Base-by-base conservation (phyloP, 23 red algal species). In the Gracilaria gracilis region DNA sequence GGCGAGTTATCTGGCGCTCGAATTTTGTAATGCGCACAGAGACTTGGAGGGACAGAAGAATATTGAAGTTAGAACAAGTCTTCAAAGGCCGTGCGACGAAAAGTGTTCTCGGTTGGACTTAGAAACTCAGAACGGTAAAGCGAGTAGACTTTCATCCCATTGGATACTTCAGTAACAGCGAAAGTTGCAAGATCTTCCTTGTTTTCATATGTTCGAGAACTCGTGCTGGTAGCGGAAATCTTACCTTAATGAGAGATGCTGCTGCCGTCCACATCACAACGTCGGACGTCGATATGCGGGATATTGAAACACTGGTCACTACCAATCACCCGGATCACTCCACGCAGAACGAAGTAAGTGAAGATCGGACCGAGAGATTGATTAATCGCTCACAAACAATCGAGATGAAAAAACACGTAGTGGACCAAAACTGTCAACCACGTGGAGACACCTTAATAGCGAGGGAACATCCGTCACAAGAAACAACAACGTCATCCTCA, bases 51-150 rank as follows among this genome's bases (percentile, higher is more conserved):
- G 19, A 58, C 8, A n/a, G 23, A 58, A 58, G 16, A 58, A n/a
- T n/a, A n/a, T n/a, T n/a, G n/a, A 58, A 19, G 54, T 58, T 20
- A 19, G 54, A 19, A 58, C 23, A 3, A 12, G 54, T 4, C 54
- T 58, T 25, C 13, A 8, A 70, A 36, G 17, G 42, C 4, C 42
- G 11, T 46, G 42, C 11, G 4, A 46, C 42, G 11, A 46, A 11
- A 46, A 11, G 42, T 4, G 11, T 46, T 46, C 42, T 46, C 5
- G 42, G 42, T 46, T n/a, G n/a, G n/a, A n/a, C n/a, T 4, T 46
- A 46, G 65, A 70, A 70, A 70, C 65, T 70, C 65, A 9, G 65
- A 70, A 70, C 65, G 65, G 65, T 70, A 70, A 70, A 70, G 65
- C 65, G 65, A 38, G 65, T 4, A 70, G 34, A 16, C 14, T 70